Conservation (phyloP, 164 flowering plant genomes). For the Cinnamomum micranthum region DNA sequence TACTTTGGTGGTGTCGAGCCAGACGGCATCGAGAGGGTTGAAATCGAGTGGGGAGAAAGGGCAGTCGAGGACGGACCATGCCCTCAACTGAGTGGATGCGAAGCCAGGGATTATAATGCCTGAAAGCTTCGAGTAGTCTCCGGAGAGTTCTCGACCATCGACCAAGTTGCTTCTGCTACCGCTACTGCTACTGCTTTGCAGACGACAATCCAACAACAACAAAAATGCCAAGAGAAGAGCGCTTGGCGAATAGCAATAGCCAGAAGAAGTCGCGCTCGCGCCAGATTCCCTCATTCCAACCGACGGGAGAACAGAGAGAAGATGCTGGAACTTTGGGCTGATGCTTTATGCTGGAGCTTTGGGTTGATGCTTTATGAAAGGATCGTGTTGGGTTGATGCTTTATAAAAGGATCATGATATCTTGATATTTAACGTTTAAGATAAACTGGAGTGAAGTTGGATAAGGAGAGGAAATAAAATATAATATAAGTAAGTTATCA, state of each 20-base stretch:
- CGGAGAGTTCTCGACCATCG: background rate
- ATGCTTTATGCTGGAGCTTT: too few species aligned
- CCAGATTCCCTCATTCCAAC: background rate
- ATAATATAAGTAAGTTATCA: too few species aligned
- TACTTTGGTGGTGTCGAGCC: slow-evolving; percentile 96
- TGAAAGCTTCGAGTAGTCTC: slow-evolving; percentile 67
- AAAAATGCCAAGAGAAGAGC: background rate
- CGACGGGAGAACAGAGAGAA: too few species aligned
- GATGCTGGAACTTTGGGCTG: too few species aligned
- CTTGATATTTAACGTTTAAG: too few species aligned
- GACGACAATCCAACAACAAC: background rate
- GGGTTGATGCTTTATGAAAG: too few species aligned
- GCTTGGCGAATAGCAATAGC: background rate
- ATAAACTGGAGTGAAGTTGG: too few species aligned
- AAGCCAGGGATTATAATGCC: slow-evolving; percentile 93
- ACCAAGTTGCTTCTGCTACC: background rate
- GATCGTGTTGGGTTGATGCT: too few species aligned
- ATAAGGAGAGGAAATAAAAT: too few species aligned
- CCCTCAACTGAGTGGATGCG: slow-evolving; percentile 90
- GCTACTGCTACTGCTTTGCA: background rate
- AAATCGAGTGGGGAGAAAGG: slow-evolving; percentile 97
- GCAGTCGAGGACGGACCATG: slow-evolving; percentile 94
- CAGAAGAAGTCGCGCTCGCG: background rate
- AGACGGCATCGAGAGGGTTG: slow-evolving; percentile 94
- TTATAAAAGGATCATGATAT: too few species aligned